Conservation (phyloP, 257 asterid species). For the Cruciata laevipes region DNA sequence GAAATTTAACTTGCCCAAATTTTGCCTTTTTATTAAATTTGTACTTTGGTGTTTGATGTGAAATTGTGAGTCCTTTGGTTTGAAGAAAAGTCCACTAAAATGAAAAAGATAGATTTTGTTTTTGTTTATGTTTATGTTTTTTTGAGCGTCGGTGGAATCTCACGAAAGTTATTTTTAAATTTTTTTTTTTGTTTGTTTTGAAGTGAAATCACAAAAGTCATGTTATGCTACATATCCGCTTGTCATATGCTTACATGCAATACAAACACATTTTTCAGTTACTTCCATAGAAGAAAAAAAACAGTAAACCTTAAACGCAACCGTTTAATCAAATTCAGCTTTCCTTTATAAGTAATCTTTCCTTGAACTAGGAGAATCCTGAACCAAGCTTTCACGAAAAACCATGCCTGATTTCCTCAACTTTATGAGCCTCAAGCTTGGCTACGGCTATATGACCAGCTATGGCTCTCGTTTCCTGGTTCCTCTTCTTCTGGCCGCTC, state of each 20-base stretch:
- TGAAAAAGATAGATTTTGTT: too few relatives aligned
- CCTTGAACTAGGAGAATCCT: background rate
- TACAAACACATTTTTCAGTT: slow-evolving; percentile 16
- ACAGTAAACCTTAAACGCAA: slow-evolving; percentile 8
- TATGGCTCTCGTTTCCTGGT: slow-evolving; percentile 30
- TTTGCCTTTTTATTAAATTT: too few relatives aligned
- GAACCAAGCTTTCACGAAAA: background rate
- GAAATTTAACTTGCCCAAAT: too few relatives aligned
- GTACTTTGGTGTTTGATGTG: too few relatives aligned
- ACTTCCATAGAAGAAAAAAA: background rate
- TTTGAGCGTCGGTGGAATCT: too few relatives aligned
- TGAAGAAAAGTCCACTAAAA: too few relatives aligned
- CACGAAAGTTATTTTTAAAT: too few relatives aligned
- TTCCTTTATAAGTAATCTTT: background rate
- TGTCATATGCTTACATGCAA: slow-evolving; percentile 17
- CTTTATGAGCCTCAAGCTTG: slow-evolving; percentile 51
- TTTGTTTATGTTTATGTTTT: too few relatives aligned
- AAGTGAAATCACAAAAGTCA: background rate
- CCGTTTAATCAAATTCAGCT: background rate
- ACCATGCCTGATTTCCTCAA: slow-evolving; percentile 52
- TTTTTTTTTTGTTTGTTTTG: too few relatives aligned
- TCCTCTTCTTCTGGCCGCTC: slow-evolving; percentile 26
- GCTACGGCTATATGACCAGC: slow-evolving; percentile 50
- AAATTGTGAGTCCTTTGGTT: too few relatives aligned
- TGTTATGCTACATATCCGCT: slow-evolving; percentile 16